Evolutionary conservation across 345 rosid genomes (phyloP).

Genomic region (Rhizophora apiculata): DNA sequence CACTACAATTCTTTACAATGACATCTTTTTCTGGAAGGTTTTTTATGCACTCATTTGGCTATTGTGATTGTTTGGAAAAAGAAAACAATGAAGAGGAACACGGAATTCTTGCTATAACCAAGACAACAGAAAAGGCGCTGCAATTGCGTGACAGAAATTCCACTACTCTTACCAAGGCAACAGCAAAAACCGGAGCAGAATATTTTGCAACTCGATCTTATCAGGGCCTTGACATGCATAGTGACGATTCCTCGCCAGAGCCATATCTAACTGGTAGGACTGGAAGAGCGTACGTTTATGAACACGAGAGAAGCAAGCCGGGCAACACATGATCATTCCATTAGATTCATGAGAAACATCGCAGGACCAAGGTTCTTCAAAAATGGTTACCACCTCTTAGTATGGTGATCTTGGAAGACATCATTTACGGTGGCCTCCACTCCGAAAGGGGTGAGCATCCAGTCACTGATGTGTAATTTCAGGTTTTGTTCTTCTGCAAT

Average conservation of each 20-base stretch:
- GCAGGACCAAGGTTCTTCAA: too few species aligned
- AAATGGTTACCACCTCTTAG: too few species aligned
- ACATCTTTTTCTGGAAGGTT: not conserved
- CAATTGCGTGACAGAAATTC: slow-evolving; percentile 48
- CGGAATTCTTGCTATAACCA: slow-evolving; percentile 59
- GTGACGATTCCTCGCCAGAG: slow-evolving; percentile 46
- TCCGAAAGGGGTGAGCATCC: too few species aligned
- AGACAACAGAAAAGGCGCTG: slow-evolving; percentile 59
- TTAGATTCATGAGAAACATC: too few species aligned
- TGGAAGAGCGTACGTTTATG: slow-evolving; percentile 58
- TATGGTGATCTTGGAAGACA: too few species aligned
- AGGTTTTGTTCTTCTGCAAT: too few species aligned
- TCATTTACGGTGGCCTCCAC: too few species aligned
- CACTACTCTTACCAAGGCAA: slow-evolving; percentile 43
- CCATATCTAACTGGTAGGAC: slow-evolving; percentile 62
- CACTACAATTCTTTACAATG: slow-evolving; percentile 15
- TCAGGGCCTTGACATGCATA: slow-evolving; percentile 65
- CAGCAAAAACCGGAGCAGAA: slow-evolving; percentile 74
- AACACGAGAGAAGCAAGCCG: slow-evolving; percentile 18
- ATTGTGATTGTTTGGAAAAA: not conserved
- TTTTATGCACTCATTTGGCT: not conserved
- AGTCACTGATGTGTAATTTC: too few species aligned
- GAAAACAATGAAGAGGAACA: slow-evolving; percentile 33
- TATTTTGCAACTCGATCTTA: slow-evolving; percentile 60
- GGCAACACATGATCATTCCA: not conserved